A percentile compares a stretch with the other conserved stretches of the same genome.
These are phyloP conservation scores for Fusarium austroafricanum DNA, from an alignment of 2,329 filamentous ascomycete species.

Conservation along the genomic window DNA sequence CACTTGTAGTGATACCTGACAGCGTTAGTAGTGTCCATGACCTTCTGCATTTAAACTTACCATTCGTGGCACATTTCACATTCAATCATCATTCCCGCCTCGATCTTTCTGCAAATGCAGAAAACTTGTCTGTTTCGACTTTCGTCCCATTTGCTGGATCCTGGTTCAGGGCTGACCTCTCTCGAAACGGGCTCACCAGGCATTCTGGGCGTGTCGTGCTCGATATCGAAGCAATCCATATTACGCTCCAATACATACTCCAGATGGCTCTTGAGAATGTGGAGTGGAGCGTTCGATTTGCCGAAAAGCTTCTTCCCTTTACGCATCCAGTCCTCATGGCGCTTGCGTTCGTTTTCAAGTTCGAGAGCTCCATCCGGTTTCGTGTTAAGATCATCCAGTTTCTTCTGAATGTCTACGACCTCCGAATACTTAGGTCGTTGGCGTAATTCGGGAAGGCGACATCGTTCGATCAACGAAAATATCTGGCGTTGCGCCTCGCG, in stretches of 20 bases:
- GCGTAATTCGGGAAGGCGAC: constrained; percentile 77
- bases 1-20: constrained; percentile 96
- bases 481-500: constrained; percentile 93
- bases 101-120: constrained; percentile 92
- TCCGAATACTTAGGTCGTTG: constrained; percentile 89
- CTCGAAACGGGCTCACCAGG: constrained; percentile 93
- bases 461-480: constrained; percentile 81
- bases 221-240: constrained; percentile 88
- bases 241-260: constrained; percentile 93
- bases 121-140: constrained; percentile 82
- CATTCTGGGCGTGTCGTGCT: constrained; percentile 83
- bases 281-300: constrained; percentile 95
- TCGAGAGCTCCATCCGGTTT: constrained; percentile 93
- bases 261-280: constrained; percentile 95
- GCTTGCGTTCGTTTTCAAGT: constrained; percentile 91
- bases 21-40: constrained; percentile 2
- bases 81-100: constrained; percentile 99
- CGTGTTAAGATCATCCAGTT: constrained; percentile 88
- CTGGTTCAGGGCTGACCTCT: constrained; percentile 72
- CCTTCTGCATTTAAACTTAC: constrained; percentile 61
- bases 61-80: constrained; percentile 98
- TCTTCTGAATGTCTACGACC: constrained; percentile 89
- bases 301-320: constrained; percentile 98
- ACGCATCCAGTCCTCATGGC: constrained; percentile 99
- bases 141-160: constrained; percentile 68